Base-by-base conservation (phyloP, 2,329 filamentous ascomycete genomes). In the Amesomyces nigricolor region DNA sequence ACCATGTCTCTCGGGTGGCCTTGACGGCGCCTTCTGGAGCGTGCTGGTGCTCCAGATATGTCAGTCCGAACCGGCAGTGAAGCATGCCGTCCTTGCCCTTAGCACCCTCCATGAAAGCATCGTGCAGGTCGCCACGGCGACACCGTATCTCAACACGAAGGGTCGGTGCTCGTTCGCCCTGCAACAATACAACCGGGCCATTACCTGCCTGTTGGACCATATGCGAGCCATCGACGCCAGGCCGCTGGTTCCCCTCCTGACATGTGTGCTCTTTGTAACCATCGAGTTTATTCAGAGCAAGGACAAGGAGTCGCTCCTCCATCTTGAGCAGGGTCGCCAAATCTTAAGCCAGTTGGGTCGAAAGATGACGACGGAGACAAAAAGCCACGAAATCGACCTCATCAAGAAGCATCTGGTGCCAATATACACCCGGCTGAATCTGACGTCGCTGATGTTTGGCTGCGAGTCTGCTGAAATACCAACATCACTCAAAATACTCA, bases 231-330 rank as follows among this genome's bases (percentile, higher is more conserved):
- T 62, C 45, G 61, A 67, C 14, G 60, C 61, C 14, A 69, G 64
- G 63, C 69, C 58, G 14, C 65, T 68, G 40, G 64, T 68, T 3
- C 67, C 71, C 1, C 61, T 80, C 14, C 66, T 78, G 3, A 74
- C 74, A 5, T 79, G 77, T 58, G 64, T 79, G 0, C 66, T 81
- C 19, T 65, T 81, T 58, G 75, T 78, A 22, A 78, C 77, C 60
- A 74, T 81, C 47, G 79, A 81, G 64, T 78, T 78, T 61, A 69
- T 82, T 56, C 76, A 77, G 35, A 75, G 76, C 38, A 75, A 80
- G 55, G 73, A 75, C 43, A 64, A 66, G 5, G 72, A 73, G 9
- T 75, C 78, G 0, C 70, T 75, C 46, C 66, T 75, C 54, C 75
- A 76, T 47, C 73, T 77, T 14, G 66, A 68, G 14, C 73, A 77